Percentiles rank a stretch among this genome's conserved stretches.
These are phyloP conservation scores for Favolaschia claudopus DNA, from an alignment of 768 basidiomycete species.

Conservation along the genomic window DNA sequence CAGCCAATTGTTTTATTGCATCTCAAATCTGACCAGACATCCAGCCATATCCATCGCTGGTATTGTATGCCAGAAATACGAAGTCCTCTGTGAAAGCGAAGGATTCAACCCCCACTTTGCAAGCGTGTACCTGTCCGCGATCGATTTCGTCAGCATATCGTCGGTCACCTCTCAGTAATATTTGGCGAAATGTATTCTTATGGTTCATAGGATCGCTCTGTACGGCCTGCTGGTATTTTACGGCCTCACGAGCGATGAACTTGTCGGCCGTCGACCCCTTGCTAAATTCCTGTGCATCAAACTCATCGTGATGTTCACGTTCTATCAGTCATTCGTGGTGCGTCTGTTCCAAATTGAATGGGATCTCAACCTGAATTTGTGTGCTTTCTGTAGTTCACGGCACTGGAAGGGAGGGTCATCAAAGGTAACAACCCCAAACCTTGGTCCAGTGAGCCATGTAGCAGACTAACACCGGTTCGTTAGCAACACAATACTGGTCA, in stretches of 20 bases:
- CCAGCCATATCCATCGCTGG: conserved; percentile 74
- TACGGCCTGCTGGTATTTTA: conserved; percentile 90
- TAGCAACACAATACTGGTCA: conserved; percentile 85
- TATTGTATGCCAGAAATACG: conserved; percentile 74
- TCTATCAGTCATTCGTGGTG: conserved; percentile 84
- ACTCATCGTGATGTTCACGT: conserved; percentile 87
- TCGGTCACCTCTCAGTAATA: conserved; percentile 35
- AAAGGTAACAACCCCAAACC: conserved; percentile 50
- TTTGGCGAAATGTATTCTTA: neutral
- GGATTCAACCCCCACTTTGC: conserved; percentile 69
- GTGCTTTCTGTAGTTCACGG: conserved; percentile 69
- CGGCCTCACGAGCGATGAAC: conserved; percentile 79
- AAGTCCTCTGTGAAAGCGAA: conserved; percentile 72
- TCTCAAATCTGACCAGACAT: too few relatives aligned
- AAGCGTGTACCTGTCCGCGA: conserved; percentile 68
- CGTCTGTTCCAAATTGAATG: too few relatives aligned
- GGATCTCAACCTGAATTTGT: too few relatives aligned
- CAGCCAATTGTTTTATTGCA: too few relatives aligned
- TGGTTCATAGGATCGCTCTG: conserved; percentile 69
- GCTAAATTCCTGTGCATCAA: conserved; percentile 91
- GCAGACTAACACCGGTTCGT: neutral
- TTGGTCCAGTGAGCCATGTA: neutral
- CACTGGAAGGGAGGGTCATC: conserved; percentile 75
- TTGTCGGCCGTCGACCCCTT: conserved; percentile 75
- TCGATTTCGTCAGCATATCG: conserved; percentile 87